Evolutionary conservation across 495 filamentous ascomycete species (phyloP), one percentile per base, ranked within the genome.

Genomic region (Podospora anserina): DNA sequence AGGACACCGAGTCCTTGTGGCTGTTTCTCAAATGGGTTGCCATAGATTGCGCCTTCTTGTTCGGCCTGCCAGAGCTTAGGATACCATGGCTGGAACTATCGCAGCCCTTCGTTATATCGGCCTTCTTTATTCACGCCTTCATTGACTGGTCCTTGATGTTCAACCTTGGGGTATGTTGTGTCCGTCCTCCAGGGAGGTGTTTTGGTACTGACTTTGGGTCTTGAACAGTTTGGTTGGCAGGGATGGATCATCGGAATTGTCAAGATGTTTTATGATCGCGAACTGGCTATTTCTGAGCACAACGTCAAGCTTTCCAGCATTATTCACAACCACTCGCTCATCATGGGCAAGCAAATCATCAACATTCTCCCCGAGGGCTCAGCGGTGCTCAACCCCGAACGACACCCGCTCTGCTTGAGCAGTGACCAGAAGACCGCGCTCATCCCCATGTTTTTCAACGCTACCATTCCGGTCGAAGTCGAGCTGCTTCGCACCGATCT

Each of bases 61-160:
- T 93, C 75, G 89, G 90, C 4, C 75, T 97, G 23, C 94, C 96
- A 34, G 86, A 87, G 56, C 74, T 98, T 68, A 87, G 90, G 75
- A 96, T 99, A 82, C 95, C 95, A 66, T 97, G 95, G 95, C 84
- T 99, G 54, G 91, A 97, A 83, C 92, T 93, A 84, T 90, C 89
- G 2, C 88, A 91, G 66, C 82, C 87, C 16, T 90, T 89, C 1
- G 89, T 90, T 15, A 80, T 88, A 30, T 78, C 82, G 1, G 74
- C 91, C 18, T 93, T 92, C 74, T 71, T 91, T 11, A 61, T 84
- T 2, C 92, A 96, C 76, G 83, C 89, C 1, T 72, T 91, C 9
- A 77, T 91, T 23, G 92, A 97, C 81, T 87, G 87, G 68, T 87
- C 96, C 74, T 78, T 97, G 65, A 97, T 97, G 92, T 97, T 97